Evolutionary conservation across 345 rosid genomes (phyloP).

Genomic region (Clarkia xantiana): DNA sequence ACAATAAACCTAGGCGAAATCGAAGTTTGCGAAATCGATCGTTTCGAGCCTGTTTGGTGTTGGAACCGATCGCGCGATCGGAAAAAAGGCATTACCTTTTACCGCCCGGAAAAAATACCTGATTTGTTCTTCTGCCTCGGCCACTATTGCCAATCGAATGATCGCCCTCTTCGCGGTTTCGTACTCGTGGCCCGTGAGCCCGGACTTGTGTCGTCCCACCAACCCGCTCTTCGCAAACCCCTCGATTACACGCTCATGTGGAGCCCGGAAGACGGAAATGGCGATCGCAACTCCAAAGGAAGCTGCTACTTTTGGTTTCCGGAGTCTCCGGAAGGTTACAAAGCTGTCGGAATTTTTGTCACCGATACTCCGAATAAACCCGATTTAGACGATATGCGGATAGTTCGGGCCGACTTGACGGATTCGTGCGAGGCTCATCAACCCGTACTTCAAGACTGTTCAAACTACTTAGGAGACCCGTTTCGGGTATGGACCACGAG

Average conservation of each 20-base stretch:
- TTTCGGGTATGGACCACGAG: constrained; percentile 55
- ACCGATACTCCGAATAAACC: constrained; percentile 45
- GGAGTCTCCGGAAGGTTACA: constrained; percentile 57
- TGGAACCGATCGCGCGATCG: constrained; percentile 21
- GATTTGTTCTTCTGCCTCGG: constrained; percentile 56
- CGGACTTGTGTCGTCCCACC: constrained; percentile 12
- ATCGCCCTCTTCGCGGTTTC: constrained; percentile 45
- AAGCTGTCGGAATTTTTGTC: constrained; percentile 53
- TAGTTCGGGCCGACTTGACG: constrained; percentile 65
- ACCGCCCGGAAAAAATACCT: constrained; percentile 50
- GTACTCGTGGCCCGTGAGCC: constrained; percentile 46
- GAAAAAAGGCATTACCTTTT: constrained; percentile 40
- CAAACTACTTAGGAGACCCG: constrained; percentile 25
- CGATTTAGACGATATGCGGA: constrained; percentile 49
- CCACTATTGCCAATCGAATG: constrained; percentile 41
- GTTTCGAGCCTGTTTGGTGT: constrained; percentile 57
- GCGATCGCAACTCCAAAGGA: constrained; percentile 13
- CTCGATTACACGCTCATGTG: constrained; percentile 48
- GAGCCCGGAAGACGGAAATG: constrained; percentile 44
- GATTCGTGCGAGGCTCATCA: constrained; percentile 39
- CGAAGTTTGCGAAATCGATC: constrained; percentile 37
- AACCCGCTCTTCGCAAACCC: constrained; percentile 50
- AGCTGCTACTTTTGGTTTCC: constrained; percentile 76
- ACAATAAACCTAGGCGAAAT: constrained; percentile 54
- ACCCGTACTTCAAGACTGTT: constrained; percentile 19